Base-by-base conservation (phyloP, 768 basidiomycete genomes). In the Kwoniella bestiolae region DNA sequence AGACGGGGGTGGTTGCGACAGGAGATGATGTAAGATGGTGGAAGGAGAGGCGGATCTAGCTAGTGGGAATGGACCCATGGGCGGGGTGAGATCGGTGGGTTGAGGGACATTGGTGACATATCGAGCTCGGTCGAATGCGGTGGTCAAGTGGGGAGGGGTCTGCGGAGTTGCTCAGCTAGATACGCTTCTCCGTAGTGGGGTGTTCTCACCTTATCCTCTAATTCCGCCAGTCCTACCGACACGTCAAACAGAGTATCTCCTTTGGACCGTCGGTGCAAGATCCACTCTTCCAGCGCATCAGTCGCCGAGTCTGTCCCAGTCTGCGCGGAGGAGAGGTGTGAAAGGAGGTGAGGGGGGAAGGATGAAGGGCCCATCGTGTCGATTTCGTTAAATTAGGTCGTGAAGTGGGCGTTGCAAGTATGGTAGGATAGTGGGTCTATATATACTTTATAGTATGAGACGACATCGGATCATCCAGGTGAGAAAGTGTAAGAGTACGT, bases 251-350 rank as follows among this genome's bases (percentile, higher is more conserved):
- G 51, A 7, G 76, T 76, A 50, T 72, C 71, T 2, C 78, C 78
- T 50, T 75, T 76, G 18, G 55, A 64, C 26, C 79, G 59, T 23
- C 75, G 56, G 45, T 70, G 70, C 25, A 67, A 31, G 32, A 80
- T 80, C 68, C 71, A 79, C 61, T 80, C 79, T 59, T 78, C 78
- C n/a, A 80, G 58, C 5, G 74, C 78, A 49, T 80, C 79, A 3
- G 69, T 63, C 12, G 75, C 79, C 2, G 56, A 51, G n/a, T 74
- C 77, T 18, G 46, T 51, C 50, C 47, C 41, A 6, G 55, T 70
- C 18, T 60, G 50, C 16, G 46, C 32, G 44, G 60, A 51, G 1
- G 64, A 51, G 4, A 70, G 47, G 9, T 62, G 56, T 3, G 65
- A 45, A 1, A 66, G 29, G 2, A 70, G 60, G 41, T 70, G 65